Evolutionary conservation across 2,329 filamentous ascomycete genomes (phyloP).

Genomic region (Penicillium frequentans): DNA sequence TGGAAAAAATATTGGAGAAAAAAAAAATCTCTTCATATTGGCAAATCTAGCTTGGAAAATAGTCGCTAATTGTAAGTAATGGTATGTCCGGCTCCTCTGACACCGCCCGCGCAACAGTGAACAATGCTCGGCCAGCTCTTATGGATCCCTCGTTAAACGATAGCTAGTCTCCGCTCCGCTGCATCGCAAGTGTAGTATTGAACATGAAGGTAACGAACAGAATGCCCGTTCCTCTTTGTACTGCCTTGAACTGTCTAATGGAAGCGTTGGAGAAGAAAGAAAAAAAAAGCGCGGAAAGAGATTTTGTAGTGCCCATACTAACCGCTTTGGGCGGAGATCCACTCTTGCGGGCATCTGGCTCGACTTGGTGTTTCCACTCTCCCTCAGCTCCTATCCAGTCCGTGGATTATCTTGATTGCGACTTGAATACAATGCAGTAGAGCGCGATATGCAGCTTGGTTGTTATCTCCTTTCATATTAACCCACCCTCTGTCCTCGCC

Average conservation of each 20-base stretch:
- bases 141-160: constrained; percentile 56
- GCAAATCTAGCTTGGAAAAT: neutral
- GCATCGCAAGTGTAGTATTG: constrained; percentile 65
- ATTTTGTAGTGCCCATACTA: constrained; percentile 31
- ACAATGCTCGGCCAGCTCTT: constrained; percentile 71
- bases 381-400: constrained; percentile 1
- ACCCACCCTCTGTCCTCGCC: neutral
- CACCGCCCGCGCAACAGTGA: constrained; percentile 72
- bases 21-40: neutral
- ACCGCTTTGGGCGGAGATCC: constrained; percentile 20
- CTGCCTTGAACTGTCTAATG: constrained; percentile 83
- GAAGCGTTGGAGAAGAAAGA: constrained; percentile 63
- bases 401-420: neutral
- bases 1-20: neutral
- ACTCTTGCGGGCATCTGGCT: constrained; percentile 11
- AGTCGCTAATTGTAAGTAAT: constrained; percentile 7
- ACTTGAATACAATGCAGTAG: constrained; percentile 10
- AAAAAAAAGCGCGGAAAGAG: constrained; percentile 17
- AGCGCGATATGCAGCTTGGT: constrained; percentile 13
- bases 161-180: constrained; percentile 59
- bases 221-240: constrained; percentile 64
- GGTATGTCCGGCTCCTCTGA: constrained; percentile 77
- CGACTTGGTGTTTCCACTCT: constrained; percentile 5
- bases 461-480: constrained; percentile 3
- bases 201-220: constrained; percentile 61